phyloP scores from a whole-genome alignment of 179 eudicot species.

The Beta lomatogona region DNA sequence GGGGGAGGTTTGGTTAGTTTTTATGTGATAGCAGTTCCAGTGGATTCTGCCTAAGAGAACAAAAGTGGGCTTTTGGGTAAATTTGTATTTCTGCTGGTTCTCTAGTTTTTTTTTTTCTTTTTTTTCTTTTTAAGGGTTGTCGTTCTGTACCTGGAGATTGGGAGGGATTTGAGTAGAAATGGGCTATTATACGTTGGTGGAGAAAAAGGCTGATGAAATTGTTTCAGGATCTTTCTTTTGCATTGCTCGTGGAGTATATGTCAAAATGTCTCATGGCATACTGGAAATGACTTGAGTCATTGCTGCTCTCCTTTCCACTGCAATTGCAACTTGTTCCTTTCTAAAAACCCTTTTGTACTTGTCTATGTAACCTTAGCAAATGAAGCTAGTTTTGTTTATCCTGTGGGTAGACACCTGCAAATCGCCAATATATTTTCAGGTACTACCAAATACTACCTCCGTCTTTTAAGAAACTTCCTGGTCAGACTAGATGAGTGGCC shows the following conservation, averaged over 20 bases:
- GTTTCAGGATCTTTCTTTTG: neutral
- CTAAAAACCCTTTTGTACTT: slow-evolving; percentile 1
- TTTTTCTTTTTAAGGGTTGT: no score
- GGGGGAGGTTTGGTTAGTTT: neutral
- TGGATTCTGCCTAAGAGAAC: neutral
- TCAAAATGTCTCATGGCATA: neutral
- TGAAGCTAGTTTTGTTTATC: neutral
- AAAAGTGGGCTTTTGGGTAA: neutral
- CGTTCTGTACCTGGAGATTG: neutral
- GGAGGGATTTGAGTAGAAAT: neutral
- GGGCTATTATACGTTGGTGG: neutral
- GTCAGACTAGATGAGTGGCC: no score
- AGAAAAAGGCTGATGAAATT: neutral
- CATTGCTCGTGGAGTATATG: neutral
- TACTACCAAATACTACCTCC: neutral
- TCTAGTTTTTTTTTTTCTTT: neutral
- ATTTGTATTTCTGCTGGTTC: neutral
- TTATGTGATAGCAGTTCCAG: neutral
- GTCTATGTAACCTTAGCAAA: neutral
- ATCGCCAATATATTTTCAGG: neutral
- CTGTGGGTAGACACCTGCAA: neutral
- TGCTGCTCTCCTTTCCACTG: neutral
- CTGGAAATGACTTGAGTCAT: neutral
- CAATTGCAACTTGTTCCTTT: neutral
- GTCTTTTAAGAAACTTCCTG: no score